Conservation (phyloP, 371 early-diverging fungal species). For the Apophysomyces variabilis region DNA sequence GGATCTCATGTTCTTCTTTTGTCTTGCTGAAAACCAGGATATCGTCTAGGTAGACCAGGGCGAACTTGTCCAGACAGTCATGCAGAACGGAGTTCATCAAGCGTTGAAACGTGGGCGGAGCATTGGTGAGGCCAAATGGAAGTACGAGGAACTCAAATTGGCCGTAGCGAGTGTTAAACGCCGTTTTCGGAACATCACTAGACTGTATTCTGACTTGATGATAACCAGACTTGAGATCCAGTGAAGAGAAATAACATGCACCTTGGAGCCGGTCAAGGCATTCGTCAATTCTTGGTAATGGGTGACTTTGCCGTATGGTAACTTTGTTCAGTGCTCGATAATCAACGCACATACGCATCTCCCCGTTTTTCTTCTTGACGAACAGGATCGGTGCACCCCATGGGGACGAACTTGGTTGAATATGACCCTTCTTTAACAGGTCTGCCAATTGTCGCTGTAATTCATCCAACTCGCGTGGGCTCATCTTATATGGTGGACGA, state of each 20-base stretch:
- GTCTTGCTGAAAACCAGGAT: constrained; percentile 58
- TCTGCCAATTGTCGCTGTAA: not conserved
- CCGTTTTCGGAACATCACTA: too few species aligned
- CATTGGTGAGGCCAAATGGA: constrained; percentile 52
- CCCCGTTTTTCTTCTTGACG: constrained; percentile 59
- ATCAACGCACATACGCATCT: constrained; percentile 43
- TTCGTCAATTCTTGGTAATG: too few species aligned
- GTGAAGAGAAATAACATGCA: too few species aligned
- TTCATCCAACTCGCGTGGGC: too few species aligned
- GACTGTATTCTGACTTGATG: too few species aligned
- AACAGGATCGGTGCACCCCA: constrained; percentile 48
- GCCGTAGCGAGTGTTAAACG: too few species aligned
- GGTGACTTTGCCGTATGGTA: too few species aligned
- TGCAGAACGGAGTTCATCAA: constrained; percentile 43
- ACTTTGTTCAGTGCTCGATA: too few species aligned
- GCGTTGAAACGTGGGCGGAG: constrained; percentile 14
- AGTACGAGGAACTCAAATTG: constrained; percentile 53
- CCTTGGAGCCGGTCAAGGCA: too few species aligned
- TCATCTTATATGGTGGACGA: too few species aligned
- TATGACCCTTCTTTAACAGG: not conserved
- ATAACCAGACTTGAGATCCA: too few species aligned
- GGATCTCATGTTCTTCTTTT: constrained; percentile 47
- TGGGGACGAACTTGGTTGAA: not conserved
- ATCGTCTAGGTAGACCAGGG: constrained; percentile 60
- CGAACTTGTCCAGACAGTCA: constrained; percentile 37